These are phyloP conservation scores for Candida sanyaensis DNA, from an alignment of 1,139 yeast species.

Conservation along the genomic window DNA sequence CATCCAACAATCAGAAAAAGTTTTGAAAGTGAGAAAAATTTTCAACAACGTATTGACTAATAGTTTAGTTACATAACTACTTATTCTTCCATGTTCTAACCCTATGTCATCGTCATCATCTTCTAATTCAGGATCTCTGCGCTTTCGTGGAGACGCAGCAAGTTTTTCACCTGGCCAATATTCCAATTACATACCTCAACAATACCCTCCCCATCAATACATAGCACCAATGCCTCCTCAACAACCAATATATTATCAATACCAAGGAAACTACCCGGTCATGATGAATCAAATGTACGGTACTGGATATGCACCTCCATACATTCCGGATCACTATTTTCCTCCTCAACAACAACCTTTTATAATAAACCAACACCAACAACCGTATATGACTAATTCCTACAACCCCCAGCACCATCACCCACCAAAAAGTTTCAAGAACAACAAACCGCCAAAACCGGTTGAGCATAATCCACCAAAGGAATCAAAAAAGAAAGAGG, in stretches of 20 bases:
- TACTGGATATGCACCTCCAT: slow-evolving; percentile 10
- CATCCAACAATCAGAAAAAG: slow-evolving; percentile 6
- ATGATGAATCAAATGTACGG: slow-evolving; percentile 14
- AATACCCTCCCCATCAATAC: slow-evolving; percentile 21
- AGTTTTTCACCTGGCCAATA: slow-evolving; percentile 38
- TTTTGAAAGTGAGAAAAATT: slow-evolving; percentile 1
- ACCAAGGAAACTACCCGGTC: slow-evolving; percentile 16
- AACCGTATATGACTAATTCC: not conserved
- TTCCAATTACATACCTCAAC: slow-evolving; percentile 19
- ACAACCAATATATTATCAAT: slow-evolving; percentile 24
- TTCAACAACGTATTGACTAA: not conserved
- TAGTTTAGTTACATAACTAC: not conserved
- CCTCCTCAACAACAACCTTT: slow-evolving; percentile 3
- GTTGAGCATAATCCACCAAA: not conserved
- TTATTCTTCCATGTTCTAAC: slow-evolving; percentile 15
- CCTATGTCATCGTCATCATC: slow-evolving; percentile 19
- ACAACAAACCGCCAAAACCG: not conserved
- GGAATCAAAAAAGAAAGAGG: slow-evolving; percentile 3
- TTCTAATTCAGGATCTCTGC: slow-evolving; percentile 33
- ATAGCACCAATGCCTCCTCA: slow-evolving; percentile 19
- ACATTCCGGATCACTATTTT: slow-evolving; percentile 3
- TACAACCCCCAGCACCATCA: not conserved
- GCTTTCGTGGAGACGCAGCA: slow-evolving; percentile 47
- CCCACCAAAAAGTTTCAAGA: not conserved
- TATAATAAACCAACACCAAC: slow-evolving; percentile 7